Conservation (phyloP, 1,139 yeast species). For the Scheffersomyces parashehatae region DNA sequence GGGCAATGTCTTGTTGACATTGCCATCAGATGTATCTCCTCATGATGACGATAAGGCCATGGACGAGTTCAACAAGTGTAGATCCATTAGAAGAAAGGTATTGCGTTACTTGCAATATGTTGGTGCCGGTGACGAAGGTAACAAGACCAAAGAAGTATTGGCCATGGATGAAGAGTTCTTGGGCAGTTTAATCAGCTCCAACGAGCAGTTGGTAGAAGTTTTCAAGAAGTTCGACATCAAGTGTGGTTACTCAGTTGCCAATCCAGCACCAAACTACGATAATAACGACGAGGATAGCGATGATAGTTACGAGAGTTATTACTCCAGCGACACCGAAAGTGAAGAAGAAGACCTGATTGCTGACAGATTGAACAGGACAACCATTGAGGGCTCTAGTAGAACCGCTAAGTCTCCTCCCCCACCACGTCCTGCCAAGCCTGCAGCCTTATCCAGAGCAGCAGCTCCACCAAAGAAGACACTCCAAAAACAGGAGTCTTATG, state of each 20-base stretch:
- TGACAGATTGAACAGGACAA: slow-evolving; percentile 10
- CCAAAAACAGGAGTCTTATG: slow-evolving; percentile 25
- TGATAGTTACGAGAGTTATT: slow-evolving; percentile 42
- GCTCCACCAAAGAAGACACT: slow-evolving; percentile 9
- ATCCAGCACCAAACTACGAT: slow-evolving; percentile 38
- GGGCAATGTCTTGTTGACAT: slow-evolving; percentile 59
- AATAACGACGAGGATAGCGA: slow-evolving; percentile 29
- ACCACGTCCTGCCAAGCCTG: slow-evolving; percentile 33
- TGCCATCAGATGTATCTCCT: slow-evolving; percentile 56
- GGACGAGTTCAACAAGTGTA: slow-evolving; percentile 69
- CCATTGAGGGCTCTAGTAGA: slow-evolving; percentile 6
- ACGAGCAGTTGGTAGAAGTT: slow-evolving; percentile 80
- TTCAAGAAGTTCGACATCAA: slow-evolving; percentile 63
- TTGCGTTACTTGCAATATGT: slow-evolving; percentile 80
- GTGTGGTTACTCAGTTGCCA: slow-evolving; percentile 38
- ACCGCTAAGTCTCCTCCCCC: slow-evolving; percentile 30
- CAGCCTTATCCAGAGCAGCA: slow-evolving; percentile 12
- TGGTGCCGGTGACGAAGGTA: slow-evolving; percentile 48
- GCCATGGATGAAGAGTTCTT: slow-evolving; percentile 71
- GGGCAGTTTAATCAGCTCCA: slow-evolving; percentile 83
- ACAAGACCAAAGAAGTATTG: slow-evolving; percentile 29
- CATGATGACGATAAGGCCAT: slow-evolving; percentile 62
- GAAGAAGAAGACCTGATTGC: slow-evolving; percentile 29
- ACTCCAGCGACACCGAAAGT: slow-evolving; percentile 44
- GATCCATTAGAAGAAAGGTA: slow-evolving; percentile 73